Percentiles rank a stretch among this genome's conserved stretches.
phyloP scores from a whole-genome alignment of 208 protist genomes.

The Phytomonas serpens region DNA sequence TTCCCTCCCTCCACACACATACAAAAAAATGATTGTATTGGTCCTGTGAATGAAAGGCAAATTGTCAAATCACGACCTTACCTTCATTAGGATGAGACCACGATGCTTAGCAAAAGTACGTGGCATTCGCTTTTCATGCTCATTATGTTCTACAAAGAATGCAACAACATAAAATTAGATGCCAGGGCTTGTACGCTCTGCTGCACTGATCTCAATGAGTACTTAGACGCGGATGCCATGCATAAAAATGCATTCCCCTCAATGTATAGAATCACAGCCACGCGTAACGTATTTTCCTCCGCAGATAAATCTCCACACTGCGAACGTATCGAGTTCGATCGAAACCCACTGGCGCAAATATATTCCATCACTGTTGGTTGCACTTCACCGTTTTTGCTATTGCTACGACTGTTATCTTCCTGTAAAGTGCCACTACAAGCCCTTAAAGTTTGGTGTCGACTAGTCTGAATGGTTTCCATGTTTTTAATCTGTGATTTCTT shows the following conservation, averaged over 20 bases:
- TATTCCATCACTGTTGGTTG: neutral
- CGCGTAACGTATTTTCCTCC: constrained; percentile 35
- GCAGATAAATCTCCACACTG: constrained; percentile 1
- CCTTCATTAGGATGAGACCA: neutral
- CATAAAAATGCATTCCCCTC: constrained; percentile 66
- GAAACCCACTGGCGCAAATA: neutral
- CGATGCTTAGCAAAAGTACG: neutral
- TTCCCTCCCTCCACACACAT: neutral
- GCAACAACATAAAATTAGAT: constrained; percentile 19
- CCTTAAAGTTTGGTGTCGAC: neutral
- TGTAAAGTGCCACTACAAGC: neutral
- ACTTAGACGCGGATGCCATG: constrained; percentile 26
- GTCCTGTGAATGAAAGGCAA: neutral
- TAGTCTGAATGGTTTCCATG: neutral
- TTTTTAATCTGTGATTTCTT: neutral
- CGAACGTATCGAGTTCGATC: constrained; percentile 17
- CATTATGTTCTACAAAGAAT: constrained; percentile 1
- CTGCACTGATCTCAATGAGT: constrained; percentile 23
- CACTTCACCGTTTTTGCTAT: constrained; percentile 1
- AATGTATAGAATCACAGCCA: constrained; percentile 46
- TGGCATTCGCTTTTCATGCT: neutral
- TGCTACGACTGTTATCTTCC: constrained; percentile 6
- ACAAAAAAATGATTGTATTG: neutral
- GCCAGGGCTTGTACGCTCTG: constrained; percentile 46
- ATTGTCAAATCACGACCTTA: neutral